phyloP scores from a whole-genome alignment of 2,329 filamentous ascomycete genomes.

The Aaosphaeria arxii region DNA sequence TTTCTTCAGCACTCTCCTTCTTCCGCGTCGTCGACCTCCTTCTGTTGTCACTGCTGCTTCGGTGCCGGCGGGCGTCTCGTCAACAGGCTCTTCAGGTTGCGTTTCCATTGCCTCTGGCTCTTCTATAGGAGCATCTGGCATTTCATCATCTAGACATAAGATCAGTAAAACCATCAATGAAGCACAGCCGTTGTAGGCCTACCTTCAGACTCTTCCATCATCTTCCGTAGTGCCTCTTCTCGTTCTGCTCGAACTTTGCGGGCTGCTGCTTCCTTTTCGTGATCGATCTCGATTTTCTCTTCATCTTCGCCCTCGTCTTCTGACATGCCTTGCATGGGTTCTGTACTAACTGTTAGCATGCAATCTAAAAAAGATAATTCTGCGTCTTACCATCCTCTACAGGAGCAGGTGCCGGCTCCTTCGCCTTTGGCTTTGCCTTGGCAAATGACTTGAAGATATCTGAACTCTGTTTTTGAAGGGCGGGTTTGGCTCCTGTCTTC shows the following conservation, averaged over 20 bases:
- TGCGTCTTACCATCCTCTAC: conserved; percentile 49
- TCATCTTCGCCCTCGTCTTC: conserved; percentile 32
- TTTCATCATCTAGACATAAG: conserved; percentile 49
- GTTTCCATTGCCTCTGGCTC: conserved; percentile 39
- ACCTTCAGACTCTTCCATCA: conserved; percentile 67
- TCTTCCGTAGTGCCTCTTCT: conserved; percentile 64
- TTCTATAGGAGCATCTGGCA: conserved; percentile 52
- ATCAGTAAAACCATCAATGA: conserved; percentile 15
- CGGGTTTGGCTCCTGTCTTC: conserved; percentile 39
- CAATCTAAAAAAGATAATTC: not conserved
- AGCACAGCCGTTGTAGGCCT: conserved; percentile 8
- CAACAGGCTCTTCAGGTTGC: conserved; percentile 13
- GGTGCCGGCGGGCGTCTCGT: conserved; percentile 17
- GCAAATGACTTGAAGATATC: conserved; percentile 79
- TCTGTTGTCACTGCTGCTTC: conserved; percentile 47
- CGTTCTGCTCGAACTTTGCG: conserved; percentile 57
- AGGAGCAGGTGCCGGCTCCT: conserved; percentile 40
- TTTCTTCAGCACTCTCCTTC: conserved; percentile 81
- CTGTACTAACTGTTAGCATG: conserved; percentile 30
- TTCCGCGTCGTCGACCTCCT: conserved; percentile 70
- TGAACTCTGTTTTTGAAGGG: conserved; percentile 59
- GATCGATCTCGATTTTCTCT: conserved; percentile 27
- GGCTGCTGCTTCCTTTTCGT: conserved; percentile 29
- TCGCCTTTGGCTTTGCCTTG: conserved; percentile 58
- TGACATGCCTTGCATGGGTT: conserved; percentile 54